A percentile compares a stretch with the other conserved stretches of the same genome.
These are phyloP conservation scores for Sporothrix humicola DNA, from an alignment of 2,329 filamentous ascomycete species.

Conservation along the genomic window DNA sequence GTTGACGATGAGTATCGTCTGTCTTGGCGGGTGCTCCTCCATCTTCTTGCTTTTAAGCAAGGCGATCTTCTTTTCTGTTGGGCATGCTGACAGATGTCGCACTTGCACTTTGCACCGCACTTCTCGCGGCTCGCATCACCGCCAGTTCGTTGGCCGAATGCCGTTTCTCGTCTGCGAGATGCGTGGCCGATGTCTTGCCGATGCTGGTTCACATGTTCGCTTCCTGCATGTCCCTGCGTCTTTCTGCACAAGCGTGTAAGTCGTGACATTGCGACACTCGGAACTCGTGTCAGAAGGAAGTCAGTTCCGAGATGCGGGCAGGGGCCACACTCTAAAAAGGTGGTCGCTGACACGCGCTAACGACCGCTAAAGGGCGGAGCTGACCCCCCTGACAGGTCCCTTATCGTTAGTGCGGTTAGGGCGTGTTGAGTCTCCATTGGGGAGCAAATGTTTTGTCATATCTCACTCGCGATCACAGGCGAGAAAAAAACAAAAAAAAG, in stretches of 20 bases:
- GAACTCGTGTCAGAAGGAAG: not conserved
- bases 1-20: not conserved
- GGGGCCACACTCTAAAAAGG: too few species aligned
- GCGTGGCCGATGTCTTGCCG: not conserved
- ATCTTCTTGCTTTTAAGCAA: slow-evolving; percentile 17
- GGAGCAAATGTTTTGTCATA: slow-evolving; percentile 16
- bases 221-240: not conserved
- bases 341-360: too few species aligned
- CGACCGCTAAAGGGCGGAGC: not conserved
- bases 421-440: not conserved
- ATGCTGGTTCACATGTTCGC: not conserved
- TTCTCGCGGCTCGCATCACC: not conserved
- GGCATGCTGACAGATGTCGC: not conserved
- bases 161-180: not conserved
- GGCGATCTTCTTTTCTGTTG: not conserved
- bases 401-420: slow-evolving; percentile 13
- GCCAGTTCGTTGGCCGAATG: not conserved
- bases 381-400: not conserved
- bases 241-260: not conserved
- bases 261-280: not conserved
- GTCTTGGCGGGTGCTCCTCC: not conserved
- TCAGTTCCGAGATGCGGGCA: slow-evolving; percentile 29
- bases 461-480: not conserved
- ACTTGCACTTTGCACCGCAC: not conserved
- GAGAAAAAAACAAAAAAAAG: not conserved